Evolutionary conservation across 2,329 filamentous ascomycete species (phyloP), one percentile per base, ranked within the genome.

Genomic region (Pseudogymnoascus pannorum): DNA sequence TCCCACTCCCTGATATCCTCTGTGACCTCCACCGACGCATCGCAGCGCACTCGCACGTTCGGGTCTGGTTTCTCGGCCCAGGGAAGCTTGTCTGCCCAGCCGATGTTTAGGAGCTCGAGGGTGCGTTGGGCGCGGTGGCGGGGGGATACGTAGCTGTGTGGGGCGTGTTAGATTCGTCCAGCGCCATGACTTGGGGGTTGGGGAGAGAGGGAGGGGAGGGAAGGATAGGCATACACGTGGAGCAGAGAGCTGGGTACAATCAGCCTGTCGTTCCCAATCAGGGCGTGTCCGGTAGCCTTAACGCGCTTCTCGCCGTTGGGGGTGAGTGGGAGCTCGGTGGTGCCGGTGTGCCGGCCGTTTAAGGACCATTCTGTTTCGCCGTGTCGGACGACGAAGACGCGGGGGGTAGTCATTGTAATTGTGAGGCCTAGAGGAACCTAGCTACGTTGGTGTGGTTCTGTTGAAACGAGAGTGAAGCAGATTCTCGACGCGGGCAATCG

Each of bases 351-450:
- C 59, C 86, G 82, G 61, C 91, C 92, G 67, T 88, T 88, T 57
- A 96, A 84, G 4, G 90, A 95, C 92, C 92, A 97, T 78, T 96
- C 91, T 3, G 92, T 97, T 78, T 97, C 91, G 75, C 92, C 93
- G 72, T 97, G 92, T 68, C 92, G 90, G 72, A 92, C 77, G 67
- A 94, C 84, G 78, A 93, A 93, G 72, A 90, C 86, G 60, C 89
- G 83, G 1, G 90, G 89, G 2, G 87, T 85, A 3, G 69, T 66
- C 70, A 72, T 72, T 48, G 22, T 6, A 6, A 16, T 14, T 2
- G 42, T 8, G 14, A 24, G 8, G 42, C 18, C n/a, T n/a, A n/a
- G n/a, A n/a, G n/a, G n/a, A n/a, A n/a, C n/a, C n/a, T 5, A 26
- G 42, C 9, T 48, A n/a, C 14, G n/a, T 1, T 26, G 20, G 22